Base-by-base conservation (phyloP, 2,329 filamentous ascomycete genomes). In the Colletotrichum abscissum region DNA sequence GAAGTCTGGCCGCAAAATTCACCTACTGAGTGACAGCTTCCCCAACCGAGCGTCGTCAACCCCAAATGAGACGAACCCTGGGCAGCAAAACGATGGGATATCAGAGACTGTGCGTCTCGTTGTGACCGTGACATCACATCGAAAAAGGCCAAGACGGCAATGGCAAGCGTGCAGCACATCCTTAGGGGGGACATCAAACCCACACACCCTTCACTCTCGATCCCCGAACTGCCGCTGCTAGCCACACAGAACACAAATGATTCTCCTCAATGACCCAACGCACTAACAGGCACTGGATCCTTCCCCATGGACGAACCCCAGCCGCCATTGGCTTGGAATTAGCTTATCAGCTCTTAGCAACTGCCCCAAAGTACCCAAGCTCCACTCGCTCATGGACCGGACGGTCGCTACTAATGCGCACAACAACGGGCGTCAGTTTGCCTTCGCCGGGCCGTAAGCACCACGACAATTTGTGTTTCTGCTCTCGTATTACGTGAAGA, bases 121-220 rank as follows among this genome's bases (percentile, higher is more conserved):
- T 60, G 24, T 26, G 30, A 46, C 30, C 38, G 68, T 72, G 59
- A 69, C 69, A 59, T 58, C 58, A 63, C 69, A 9, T 59, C 65
- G 14, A 46, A 49, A 69, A 69, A 22, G n/a, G 65, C 69, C 69
- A 64, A 69, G 69, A 54, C 59, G 59, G 69, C 59, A 69, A 28
- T 33, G 54, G 59, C 30, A 46, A 55, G 52, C 35, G 16, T 55
- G 54, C 54, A 4, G 19, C 33, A 24, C 14, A 22, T 1, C 24
- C 42, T 11, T n/a, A 6, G 30, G 49, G 16, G 26, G 24, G 12
- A 8, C 9, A 38, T 9, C 33, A 28, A 35, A 12, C 4, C 24
- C 24, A 55, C 52, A 55, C 38, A n/a, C 24, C 33, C 33, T 3
- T 26, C 22, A 16, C 14, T 8, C 24, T 33, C 19, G 19, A 33